phyloP scores from a whole-genome alignment of 108 stramenopile species.

The Cyclotella sp. region DNA sequence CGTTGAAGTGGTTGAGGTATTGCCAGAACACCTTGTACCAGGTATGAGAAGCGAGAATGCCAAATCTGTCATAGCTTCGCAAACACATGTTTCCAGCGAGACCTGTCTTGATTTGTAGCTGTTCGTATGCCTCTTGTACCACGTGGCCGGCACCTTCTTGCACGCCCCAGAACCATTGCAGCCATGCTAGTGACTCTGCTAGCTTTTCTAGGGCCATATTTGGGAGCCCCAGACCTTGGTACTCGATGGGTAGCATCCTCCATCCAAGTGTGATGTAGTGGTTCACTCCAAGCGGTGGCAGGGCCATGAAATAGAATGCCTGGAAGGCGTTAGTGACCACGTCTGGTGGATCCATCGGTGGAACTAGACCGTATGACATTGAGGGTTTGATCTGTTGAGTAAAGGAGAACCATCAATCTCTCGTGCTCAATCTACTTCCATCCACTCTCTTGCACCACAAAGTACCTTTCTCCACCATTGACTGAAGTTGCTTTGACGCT shows the following conservation, averaged over 20 bases:
- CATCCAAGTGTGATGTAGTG: conserved; percentile 5
- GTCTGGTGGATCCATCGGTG: background rate
- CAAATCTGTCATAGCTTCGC: background rate
- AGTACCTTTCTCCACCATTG: conserved; percentile 1
- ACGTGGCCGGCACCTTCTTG: background rate
- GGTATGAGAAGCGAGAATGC: conserved; percentile 2
- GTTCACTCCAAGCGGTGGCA: conserved; percentile 10
- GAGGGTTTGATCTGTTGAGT: background rate
- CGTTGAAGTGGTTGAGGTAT: background rate
- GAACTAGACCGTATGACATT: conserved; percentile 14
- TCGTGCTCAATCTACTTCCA: background rate
- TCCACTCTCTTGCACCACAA: background rate
- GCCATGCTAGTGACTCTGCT: background rate
- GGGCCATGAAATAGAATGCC: background rate
- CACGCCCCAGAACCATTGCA: conserved; percentile 12
- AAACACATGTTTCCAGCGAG: conserved; percentile 4
- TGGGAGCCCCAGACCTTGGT: conserved; percentile 17
- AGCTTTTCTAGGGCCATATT: conserved; percentile 9
- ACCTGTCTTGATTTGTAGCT: conserved; percentile 1
- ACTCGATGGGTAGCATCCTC: background rate
- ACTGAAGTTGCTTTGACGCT: background rate
- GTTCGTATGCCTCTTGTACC: background rate
- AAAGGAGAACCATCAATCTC: background rate
- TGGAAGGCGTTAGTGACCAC: background rate
- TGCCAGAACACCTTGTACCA: conserved; percentile 20